These are phyloP conservation scores for Iberis pinnata DNA, from an alignment of 345 rosid species.

Conservation along the genomic window DNA sequence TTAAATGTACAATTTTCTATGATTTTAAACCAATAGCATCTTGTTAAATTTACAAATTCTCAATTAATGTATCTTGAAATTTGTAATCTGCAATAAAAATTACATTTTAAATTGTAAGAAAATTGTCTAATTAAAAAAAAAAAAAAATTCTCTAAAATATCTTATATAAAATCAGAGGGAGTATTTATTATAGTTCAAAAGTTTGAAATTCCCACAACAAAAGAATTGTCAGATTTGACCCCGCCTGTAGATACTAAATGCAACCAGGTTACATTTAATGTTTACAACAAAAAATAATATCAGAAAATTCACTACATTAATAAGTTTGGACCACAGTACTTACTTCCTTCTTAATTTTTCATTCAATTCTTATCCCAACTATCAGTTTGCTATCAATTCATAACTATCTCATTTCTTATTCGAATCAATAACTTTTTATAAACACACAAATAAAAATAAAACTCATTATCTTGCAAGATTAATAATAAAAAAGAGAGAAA, in stretches of 20 bases:
- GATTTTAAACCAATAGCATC: no score
- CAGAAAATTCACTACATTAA: conserved; percentile 16
- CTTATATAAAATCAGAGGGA: no score
- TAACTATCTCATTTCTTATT: conserved; percentile 31
- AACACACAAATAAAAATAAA: background rate
- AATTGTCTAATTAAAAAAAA: no score
- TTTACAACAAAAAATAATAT: background rate
- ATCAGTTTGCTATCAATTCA: conserved; percentile 36
- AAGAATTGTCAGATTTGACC: conserved; percentile 7
- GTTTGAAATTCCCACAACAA: no score
- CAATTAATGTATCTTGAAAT: no score
- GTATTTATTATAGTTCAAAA: no score
- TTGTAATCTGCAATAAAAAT: no score
- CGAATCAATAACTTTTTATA: conserved; percentile 13
- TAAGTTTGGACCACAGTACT: conserved; percentile 13
- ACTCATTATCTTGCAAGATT: conserved; percentile 14
- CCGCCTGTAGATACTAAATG: conserved; percentile 25
- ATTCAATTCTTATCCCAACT: conserved; percentile 26
- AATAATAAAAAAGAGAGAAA: background rate
- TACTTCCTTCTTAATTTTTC: conserved; percentile 7
- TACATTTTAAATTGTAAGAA: no score
- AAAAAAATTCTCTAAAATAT: no score
- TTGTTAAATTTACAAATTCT: no score
- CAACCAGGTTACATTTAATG: conserved; percentile 30
- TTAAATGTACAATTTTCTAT: no score